Evolutionary conservation across 2,329 filamentous ascomycete genomes (phyloP).

Genomic region (Colletotrichum noveboracense): DNA sequence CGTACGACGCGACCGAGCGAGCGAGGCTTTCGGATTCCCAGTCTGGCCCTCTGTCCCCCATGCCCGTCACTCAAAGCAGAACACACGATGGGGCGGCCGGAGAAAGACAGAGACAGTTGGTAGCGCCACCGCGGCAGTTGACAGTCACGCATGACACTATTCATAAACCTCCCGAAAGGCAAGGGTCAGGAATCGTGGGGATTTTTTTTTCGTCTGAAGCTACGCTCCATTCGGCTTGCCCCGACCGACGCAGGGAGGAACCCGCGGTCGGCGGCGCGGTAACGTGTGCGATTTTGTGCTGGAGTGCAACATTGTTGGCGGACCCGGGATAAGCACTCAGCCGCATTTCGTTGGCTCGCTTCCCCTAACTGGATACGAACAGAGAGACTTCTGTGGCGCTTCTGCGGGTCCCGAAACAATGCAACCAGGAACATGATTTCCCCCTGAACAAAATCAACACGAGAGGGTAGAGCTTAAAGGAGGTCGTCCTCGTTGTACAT

Average conservation of each 20-base stretch:
- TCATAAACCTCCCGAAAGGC: neutral
- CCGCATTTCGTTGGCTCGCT: neutral
- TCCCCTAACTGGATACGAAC: neutral
- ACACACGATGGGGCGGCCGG: neutral
- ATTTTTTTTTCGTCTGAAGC: neutral
- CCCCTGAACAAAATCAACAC: neutral
- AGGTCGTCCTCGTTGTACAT: neutral
- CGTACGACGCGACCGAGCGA: neutral
- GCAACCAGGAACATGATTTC: neutral
- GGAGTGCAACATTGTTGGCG: neutral
- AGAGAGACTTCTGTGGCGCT: neutral
- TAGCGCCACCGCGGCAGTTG: neutral
- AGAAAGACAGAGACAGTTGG: neutral
- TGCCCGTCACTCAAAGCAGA: neutral
- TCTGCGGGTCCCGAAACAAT: neutral
- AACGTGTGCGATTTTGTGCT: neutral
- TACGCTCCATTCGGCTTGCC: neutral
- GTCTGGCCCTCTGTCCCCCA: neutral
- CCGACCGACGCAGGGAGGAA: neutral
- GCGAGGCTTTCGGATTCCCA: neutral
- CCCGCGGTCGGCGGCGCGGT: neutral
- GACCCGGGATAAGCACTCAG: neutral
- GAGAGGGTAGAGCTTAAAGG: neutral
- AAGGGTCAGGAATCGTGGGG: neutral
- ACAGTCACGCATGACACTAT: neutral